Evolutionary conservation across 202 grass and related monocot species (phyloP).

Genomic region (Hordeum pubiflorum): DNA sequence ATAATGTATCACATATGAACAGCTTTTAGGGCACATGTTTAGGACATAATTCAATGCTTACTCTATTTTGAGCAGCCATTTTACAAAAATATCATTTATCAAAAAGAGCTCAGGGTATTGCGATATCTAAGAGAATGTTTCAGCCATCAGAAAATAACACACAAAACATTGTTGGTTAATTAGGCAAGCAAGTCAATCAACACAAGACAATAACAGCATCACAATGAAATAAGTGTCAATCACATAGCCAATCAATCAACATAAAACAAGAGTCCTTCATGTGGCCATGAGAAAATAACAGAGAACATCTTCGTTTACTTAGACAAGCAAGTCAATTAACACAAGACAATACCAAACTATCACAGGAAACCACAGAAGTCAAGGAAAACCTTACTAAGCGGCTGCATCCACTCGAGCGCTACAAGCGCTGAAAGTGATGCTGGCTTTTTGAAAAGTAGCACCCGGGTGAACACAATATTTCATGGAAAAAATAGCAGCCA

Average conservation of each 20-base stretch:
- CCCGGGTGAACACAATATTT: background rate
- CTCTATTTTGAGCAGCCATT: background rate
- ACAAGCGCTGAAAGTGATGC: background rate
- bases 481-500: background rate
- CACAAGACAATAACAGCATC: background rate
- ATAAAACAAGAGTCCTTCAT: background rate
- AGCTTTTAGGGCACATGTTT: background rate
- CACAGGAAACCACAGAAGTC: background rate
- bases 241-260: background rate
- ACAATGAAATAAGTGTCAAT: background rate
- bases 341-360: background rate
- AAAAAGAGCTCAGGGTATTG: background rate
- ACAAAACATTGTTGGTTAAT: background rate
- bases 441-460: background rate
- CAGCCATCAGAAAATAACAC: slow-evolving; percentile 13
- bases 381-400: background rate
- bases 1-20: slow-evolving; percentile 23
- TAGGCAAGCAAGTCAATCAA: background rate
- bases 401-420: background rate
- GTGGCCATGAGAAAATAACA: slow-evolving; percentile 4
- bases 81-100: background rate
- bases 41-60: slow-evolving; percentile 13
- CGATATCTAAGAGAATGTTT: background rate
- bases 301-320: background rate
- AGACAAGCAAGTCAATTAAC: background rate